Evolutionary conservation across 495 filamentous ascomycete genomes (phyloP).

Genomic region (Neurospora sp.): DNA sequence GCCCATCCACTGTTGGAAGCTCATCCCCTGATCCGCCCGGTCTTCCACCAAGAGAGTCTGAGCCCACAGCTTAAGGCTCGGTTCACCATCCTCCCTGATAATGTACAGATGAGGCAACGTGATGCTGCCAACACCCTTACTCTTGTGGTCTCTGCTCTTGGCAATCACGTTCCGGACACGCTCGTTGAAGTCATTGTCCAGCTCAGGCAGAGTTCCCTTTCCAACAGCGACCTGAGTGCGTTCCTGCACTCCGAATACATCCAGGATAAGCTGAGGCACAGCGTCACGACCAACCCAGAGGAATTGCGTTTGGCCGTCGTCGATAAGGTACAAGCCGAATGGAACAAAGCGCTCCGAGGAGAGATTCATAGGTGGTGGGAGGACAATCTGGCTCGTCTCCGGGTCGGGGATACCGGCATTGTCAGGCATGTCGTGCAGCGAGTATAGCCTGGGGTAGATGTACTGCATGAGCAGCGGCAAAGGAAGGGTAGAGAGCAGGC

Average conservation of each 20-base stretch:
- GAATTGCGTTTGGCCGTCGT: slow-evolving; percentile 96
- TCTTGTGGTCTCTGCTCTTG: slow-evolving; percentile 81
- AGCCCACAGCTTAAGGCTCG: slow-evolving; percentile 89
- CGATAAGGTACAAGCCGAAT: slow-evolving; percentile 94
- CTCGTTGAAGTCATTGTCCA: slow-evolving; percentile 96
- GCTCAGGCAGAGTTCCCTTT: slow-evolving; percentile 71
- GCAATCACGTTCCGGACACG: slow-evolving; percentile 77
- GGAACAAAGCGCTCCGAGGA: slow-evolving; percentile 80
- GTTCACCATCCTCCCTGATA: slow-evolving; percentile 91
- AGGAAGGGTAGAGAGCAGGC: slow-evolving; percentile 83
- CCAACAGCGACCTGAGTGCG: slow-evolving; percentile 77
- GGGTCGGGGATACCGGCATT: slow-evolving; percentile 76
- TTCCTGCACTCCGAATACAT: slow-evolving; percentile 83
- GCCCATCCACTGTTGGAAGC: slow-evolving; percentile 88
- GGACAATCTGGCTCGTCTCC: slow-evolving; percentile 73
- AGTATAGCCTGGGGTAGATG: slow-evolving; percentile 90
- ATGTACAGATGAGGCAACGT: slow-evolving; percentile 86
- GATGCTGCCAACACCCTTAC: slow-evolving; percentile 82
- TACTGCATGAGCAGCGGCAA: slow-evolving; percentile 90
- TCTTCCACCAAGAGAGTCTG: slow-evolving; percentile 94
- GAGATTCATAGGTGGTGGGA: slow-evolving; percentile 78
- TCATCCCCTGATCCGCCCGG: slow-evolving; percentile 84
- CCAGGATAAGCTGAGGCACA: slow-evolving; percentile 74
- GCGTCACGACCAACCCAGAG: slow-evolving; percentile 92
- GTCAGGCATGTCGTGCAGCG: slow-evolving; percentile 97